Base-by-base conservation (phyloP, 2,329 filamentous ascomycete species). In the Colletotrichum endophyticum region DNA sequence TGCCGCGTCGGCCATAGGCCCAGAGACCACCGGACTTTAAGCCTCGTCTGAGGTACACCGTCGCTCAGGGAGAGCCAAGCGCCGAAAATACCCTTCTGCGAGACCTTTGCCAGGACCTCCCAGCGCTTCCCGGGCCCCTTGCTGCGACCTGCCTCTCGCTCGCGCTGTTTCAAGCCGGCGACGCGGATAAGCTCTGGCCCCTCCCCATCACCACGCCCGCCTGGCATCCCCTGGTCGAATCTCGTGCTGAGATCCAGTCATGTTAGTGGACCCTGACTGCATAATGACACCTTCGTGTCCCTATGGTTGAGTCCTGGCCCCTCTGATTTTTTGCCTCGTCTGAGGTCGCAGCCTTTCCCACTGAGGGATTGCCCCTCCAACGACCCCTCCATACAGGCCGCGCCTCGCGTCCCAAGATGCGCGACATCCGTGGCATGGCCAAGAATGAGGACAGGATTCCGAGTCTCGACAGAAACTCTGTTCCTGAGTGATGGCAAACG, bases 101-200 rank as follows among this genome's bases (percentile, higher is more conserved):
- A 44, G 62, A 13, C 22, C 25, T 62, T 32, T 61, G n/a, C 16
- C 16, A 30, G 66, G 19, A 22, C 25, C 56, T 64, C 44, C n/a
- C 56, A 63, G 53, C 71, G 62, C 34, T 62, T 32, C 68, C 27
- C 11, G 27, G 49, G 49, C 22, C 27, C n/a, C 56, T 64, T 59
- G 22, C 56, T 68, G 53, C 71, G 62, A 57, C 62, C 64, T 32
- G 34, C 22, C 63, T 57, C 39, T 39, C 64, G 73, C 74, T 74
- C 70, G 73, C 63, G 73, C 34, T 44, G 74, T 76, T 76, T 76
- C 74, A 74, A 76, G 70, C 73, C 64, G 73, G 73, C 70, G 27
- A 66, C 64, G 74, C 74, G 74, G 70, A 66, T 70, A 76, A 76
- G 70, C 74, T 76, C 74, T 76, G 63, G 70, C 62, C 56, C 68